phyloP scores from a whole-genome alignment of 2,329 filamentous ascomycete species.

The Paraconiothyrium sp. region DNA sequence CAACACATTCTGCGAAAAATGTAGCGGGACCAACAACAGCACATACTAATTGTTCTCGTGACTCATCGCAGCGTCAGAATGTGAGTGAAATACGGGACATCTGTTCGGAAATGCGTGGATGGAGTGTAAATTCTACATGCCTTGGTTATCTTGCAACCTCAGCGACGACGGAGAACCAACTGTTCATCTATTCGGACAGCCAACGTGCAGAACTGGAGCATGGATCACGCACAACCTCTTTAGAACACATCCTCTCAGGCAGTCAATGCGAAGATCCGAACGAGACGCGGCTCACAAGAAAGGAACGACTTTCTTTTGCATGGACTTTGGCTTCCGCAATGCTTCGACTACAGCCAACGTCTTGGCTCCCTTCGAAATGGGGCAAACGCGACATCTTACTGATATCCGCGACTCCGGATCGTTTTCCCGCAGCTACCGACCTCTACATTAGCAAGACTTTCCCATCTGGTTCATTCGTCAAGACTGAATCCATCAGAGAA shows the following conservation, averaged over 20 bases:
- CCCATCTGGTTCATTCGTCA: not conserved
- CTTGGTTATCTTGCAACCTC: not conserved
- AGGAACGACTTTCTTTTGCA: not conserved
- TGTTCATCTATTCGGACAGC: not conserved
- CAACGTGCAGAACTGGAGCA: not conserved
- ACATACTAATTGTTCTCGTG: not conserved
- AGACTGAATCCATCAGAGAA: not conserved
- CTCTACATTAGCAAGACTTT: not conserved
- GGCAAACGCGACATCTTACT: not conserved
- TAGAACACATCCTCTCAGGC: not conserved
- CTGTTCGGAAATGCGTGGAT: not conserved
- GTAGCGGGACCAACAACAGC: not conserved
- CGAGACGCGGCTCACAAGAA: not conserved
- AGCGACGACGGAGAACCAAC: not conserved
- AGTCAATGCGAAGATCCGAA: not conserved
- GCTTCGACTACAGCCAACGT: not conserved
- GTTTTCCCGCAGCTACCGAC: not conserved
- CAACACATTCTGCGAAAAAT: no score
- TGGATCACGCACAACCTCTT: not conserved
- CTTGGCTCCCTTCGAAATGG: not conserved
- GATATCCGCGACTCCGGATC: not conserved
- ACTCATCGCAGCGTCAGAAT: not conserved
- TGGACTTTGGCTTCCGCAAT: not conserved
- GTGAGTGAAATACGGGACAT: not conserved
- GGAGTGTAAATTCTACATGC: not conserved